These are phyloP conservation scores for Limonium bicolor DNA, from an alignment of 148 eudicot species.

Conservation along the genomic window DNA sequence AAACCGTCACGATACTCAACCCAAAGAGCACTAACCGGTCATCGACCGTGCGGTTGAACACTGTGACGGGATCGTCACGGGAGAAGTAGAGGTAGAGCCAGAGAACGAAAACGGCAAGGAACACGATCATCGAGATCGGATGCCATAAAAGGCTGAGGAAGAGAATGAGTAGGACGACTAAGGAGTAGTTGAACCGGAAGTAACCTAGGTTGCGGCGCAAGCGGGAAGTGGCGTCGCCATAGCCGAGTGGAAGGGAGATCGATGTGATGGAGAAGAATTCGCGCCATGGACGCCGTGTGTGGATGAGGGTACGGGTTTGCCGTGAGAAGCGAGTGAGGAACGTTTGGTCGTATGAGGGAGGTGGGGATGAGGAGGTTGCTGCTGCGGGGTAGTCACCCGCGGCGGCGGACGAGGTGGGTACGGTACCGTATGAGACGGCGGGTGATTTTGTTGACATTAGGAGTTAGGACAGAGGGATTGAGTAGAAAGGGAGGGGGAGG, in stretches of 20 bases:
- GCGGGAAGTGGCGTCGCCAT: constrained; percentile 29
- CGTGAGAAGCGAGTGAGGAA: constrained; percentile 27
- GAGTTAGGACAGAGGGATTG: background rate
- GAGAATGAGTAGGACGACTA: constrained; percentile 24
- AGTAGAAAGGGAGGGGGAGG: background rate
- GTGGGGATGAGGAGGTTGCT: background rate
- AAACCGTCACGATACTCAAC: constrained; percentile 29
- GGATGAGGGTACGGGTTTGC: constrained; percentile 17
- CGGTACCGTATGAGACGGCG: background rate
- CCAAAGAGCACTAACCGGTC: constrained; percentile 35
- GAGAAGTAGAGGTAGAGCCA: constrained; percentile 47
- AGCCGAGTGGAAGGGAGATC: constrained; percentile 33
- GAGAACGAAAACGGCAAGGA: constrained; percentile 21
- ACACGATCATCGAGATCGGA: constrained; percentile 57
- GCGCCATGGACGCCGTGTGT: constrained; percentile 54
- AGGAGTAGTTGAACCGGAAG: constrained; percentile 58
- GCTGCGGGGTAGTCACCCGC: constrained; percentile 3
- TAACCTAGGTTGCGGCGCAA: constrained; percentile 39
- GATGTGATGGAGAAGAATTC: constrained; percentile 31
- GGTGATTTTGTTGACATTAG: constrained; percentile 2
- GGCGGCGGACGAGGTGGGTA: constrained; percentile 11
- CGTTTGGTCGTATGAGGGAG: constrained; percentile 3
- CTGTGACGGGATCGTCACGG: constrained; percentile 23
- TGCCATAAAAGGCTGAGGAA: constrained; percentile 56
- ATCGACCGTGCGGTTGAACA: constrained; percentile 16